phyloP scores from a whole-genome alignment of 2,329 filamentous ascomycete genomes.

The Bimuria novae-zelandiae region DNA sequence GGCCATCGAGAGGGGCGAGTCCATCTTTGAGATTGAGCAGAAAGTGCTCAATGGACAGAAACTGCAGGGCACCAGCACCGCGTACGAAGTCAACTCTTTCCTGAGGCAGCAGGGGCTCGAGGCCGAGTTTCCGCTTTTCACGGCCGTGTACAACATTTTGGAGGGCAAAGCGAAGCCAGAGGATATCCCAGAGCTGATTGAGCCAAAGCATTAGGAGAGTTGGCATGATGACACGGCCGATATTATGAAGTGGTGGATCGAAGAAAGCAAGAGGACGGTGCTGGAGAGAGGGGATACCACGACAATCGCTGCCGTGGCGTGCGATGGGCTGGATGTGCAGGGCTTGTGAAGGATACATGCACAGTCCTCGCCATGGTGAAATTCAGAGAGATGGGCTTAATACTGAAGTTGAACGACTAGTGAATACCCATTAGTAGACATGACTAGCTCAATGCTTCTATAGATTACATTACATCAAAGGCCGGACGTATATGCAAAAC shows the following conservation, averaged over 20 bases:
- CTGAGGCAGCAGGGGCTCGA: conserved; percentile 77
- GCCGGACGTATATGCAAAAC: too few species aligned
- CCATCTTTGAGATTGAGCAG: conserved; percentile 85
- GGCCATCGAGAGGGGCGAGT: conserved; percentile 76
- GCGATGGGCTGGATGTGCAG: background rate
- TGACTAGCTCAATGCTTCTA: too few species aligned
- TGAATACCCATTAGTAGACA: too few species aligned
- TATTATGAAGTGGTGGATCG: background rate
- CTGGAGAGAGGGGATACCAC: background rate
- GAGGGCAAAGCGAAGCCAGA: conserved; percentile 76
- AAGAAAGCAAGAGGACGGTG: background rate
- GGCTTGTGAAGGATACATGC: background rate
- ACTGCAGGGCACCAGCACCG: conserved; percentile 90
- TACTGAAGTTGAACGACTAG: background rate
- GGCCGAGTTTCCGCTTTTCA: conserved; percentile 88
- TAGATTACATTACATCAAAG: too few species aligned
- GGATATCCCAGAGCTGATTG: conserved; percentile 73
- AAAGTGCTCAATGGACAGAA: conserved; percentile 95
- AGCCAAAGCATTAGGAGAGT: conserved; percentile 34
- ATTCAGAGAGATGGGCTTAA: background rate
- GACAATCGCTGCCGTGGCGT: background rate
- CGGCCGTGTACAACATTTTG: conserved; percentile 81
- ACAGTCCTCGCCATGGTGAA: background rate
- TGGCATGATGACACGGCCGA: background rate
- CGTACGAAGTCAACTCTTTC: conserved; percentile 88